Evolutionary conservation across 163 green algal genomes (phyloP).

Genomic region (Chloromonas sp.): DNA sequence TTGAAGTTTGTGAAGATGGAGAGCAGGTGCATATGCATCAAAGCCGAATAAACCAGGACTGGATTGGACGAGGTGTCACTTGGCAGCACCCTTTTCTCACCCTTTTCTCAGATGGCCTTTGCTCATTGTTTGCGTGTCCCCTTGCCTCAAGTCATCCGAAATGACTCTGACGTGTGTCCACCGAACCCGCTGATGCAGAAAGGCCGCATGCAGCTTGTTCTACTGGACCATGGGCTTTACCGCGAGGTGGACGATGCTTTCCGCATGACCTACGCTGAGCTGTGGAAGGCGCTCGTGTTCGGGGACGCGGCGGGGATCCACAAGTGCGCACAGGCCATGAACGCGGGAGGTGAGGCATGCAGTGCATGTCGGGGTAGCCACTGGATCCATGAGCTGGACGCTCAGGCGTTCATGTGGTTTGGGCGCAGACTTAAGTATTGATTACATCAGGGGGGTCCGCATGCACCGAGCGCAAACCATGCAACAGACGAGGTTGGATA

Average conservation of each 20-base stretch:
- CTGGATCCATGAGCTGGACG: no score
- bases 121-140: not conserved
- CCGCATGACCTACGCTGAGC: conserved; percentile 63
- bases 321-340: conserved; percentile 36
- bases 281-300: conserved; percentile 77
- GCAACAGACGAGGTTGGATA: no score
- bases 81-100: no score
- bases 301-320: conserved; percentile 49
- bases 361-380: not conserved
- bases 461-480: no score
- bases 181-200: conserved; percentile 4
- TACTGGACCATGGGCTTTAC: conserved; percentile 88
- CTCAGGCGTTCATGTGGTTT: no score
- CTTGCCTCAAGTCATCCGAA: no score
- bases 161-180: not conserved
- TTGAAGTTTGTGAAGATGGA: no score
- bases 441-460: no score
- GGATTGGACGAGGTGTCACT: not conserved
- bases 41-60: no score
- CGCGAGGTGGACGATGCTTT: conserved; percentile 49
- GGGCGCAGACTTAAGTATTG: no score
- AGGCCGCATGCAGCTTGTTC: conserved; percentile 67
- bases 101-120: not conserved
- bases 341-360: conserved; percentile 32
- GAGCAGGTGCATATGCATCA: no score